Conservation (phyloP, 2,329 filamentous ascomycete genomes). For the Metarhizium robertsii region DNA sequence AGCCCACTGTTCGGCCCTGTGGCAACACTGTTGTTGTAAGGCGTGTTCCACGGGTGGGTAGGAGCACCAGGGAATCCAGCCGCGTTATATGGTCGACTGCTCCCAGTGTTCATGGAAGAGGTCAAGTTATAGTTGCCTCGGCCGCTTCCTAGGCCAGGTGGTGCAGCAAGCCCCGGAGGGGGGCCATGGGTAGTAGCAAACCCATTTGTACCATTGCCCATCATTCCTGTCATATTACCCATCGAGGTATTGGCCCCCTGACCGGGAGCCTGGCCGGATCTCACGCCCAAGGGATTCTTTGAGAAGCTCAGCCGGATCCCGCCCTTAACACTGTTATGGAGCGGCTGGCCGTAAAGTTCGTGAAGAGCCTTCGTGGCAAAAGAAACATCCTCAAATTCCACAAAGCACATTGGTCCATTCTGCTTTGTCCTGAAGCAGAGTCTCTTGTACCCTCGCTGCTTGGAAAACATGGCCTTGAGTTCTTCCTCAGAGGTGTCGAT, state of each 20-base stretch:
- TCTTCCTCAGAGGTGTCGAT: constrained; percentile 92
- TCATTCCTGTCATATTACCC: constrained; percentile 50
- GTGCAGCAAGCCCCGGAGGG: constrained; percentile 70
- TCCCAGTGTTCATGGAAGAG: constrained; percentile 11
- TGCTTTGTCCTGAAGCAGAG: constrained; percentile 91
- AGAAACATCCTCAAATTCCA: constrained; percentile 91
- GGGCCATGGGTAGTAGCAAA: constrained; percentile 66
- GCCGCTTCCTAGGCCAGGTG: constrained; percentile 53
- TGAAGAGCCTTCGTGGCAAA: constrained; percentile 86
- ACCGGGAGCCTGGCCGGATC: constrained; percentile 58
- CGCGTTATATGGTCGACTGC: constrained; percentile 7
- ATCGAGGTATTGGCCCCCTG: constrained; percentile 30
- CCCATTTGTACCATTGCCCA: constrained; percentile 37
- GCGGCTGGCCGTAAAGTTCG: constrained; percentile 75
- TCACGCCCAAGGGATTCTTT: constrained; percentile 91
- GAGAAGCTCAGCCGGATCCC: constrained; percentile 95
- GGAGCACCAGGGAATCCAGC: constrained; percentile 11
- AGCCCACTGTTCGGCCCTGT: constrained; percentile 10
- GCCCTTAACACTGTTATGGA: constrained; percentile 89
- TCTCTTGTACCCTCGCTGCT: constrained; percentile 89
- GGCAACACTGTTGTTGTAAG: constrained; percentile 15
- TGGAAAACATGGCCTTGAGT: constrained; percentile 85
- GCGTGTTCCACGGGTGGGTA: constrained; percentile 15
- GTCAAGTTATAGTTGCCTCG: constrained; percentile 16
- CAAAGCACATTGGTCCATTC: constrained; percentile 97